A percentile compares a stretch with the other conserved stretches of the same genome.
phyloP scores from a whole-genome alignment of 768 basidiomycete species.

The Kockovaella imperatae region DNA sequence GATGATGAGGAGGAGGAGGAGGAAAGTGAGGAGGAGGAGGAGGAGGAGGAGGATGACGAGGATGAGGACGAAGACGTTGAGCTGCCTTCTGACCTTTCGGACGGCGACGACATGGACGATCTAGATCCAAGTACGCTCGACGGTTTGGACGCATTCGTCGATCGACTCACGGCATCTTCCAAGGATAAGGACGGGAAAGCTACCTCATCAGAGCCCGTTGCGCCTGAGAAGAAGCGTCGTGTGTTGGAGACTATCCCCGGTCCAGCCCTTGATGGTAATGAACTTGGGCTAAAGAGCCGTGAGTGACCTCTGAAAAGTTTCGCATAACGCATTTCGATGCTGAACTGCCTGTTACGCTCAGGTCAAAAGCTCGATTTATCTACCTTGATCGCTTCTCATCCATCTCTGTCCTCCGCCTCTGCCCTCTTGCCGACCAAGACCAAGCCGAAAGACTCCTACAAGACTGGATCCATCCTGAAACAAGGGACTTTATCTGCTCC shows the following conservation, averaged over 20 bases:
- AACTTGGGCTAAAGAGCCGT: slow-evolving; percentile 52
- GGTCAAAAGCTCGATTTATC: slow-evolving; percentile 42
- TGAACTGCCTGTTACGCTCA: slow-evolving; percentile 16
- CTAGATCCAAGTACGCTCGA: too few species aligned
- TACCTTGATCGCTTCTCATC: slow-evolving; percentile 61
- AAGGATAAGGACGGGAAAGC: slow-evolving; percentile 63
- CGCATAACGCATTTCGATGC: neutral
- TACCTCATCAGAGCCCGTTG: slow-evolving; percentile 49
- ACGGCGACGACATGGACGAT: slow-evolving; percentile 33
- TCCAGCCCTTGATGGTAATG: slow-evolving; percentile 55
- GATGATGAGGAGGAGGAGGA: slow-evolving; percentile 17
- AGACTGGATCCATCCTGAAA: slow-evolving; percentile 53
- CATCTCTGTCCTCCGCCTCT: slow-evolving; percentile 51
- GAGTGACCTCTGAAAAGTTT: slow-evolving; percentile 2
- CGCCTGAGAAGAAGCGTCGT: slow-evolving; percentile 52
- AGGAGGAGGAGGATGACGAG: slow-evolving; percentile 43
- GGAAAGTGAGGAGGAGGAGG: slow-evolving; percentile 19
- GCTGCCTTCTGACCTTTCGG: slow-evolving; percentile 30
- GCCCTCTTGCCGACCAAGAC: slow-evolving; percentile 61
- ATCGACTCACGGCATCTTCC: slow-evolving; percentile 58
- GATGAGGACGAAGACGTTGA: slow-evolving; percentile 46
- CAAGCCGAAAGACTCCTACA: slow-evolving; percentile 55
- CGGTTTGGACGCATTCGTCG: slow-evolving; percentile 64
- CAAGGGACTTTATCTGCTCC: slow-evolving; percentile 67
- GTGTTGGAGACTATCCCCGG: slow-evolving; percentile 67